phyloP scores from a whole-genome alignment of 805 yeast species.

The Wickerhamiella bombiphila region DNA sequence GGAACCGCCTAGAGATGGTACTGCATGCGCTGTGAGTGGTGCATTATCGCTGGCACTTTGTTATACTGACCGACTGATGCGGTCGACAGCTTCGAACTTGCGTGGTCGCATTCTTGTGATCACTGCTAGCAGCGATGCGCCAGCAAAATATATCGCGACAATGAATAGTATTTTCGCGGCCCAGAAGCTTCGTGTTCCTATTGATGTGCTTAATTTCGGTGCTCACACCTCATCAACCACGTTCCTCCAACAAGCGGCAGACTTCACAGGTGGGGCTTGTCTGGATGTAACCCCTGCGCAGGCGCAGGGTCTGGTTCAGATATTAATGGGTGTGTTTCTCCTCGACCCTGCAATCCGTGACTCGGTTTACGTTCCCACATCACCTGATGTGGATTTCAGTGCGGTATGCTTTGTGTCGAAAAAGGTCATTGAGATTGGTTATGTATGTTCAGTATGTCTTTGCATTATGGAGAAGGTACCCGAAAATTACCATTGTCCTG shows the following conservation, averaged over 20 bases:
- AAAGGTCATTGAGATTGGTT: slow-evolving; percentile 83
- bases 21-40: slow-evolving; percentile 30
- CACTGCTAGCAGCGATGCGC: slow-evolving; percentile 56
- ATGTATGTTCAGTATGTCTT: slow-evolving; percentile 86
- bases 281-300: slow-evolving; percentile 48
- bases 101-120: slow-evolving; percentile 54
- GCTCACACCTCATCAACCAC: slow-evolving; percentile 39
- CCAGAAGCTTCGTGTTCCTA: slow-evolving; percentile 68
- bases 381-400: slow-evolving; percentile 75
- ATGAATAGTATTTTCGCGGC: slow-evolving; percentile 96
- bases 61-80: slow-evolving; percentile 45
- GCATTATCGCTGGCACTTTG: slow-evolving; percentile 61
- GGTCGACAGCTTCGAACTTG: slow-evolving; percentile 30
- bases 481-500: slow-evolving; percentile 56
- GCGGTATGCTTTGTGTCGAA: slow-evolving; percentile 90
- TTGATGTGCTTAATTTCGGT: slow-evolving; percentile 79
- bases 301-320: slow-evolving; percentile 59
- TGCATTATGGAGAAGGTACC: slow-evolving; percentile 47
- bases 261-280: slow-evolving; percentile 86
- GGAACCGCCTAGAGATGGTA: slow-evolving; percentile 43
- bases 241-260: slow-evolving; percentile 88
- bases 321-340: slow-evolving; percentile 63
- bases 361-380: slow-evolving; percentile 67
- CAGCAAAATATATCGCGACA: slow-evolving; percentile 73
- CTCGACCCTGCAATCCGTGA: slow-evolving; percentile 73